Base-by-base conservation (phyloP, 2,329 filamentous ascomycete species). In the Colletotrichum sp. region DNA sequence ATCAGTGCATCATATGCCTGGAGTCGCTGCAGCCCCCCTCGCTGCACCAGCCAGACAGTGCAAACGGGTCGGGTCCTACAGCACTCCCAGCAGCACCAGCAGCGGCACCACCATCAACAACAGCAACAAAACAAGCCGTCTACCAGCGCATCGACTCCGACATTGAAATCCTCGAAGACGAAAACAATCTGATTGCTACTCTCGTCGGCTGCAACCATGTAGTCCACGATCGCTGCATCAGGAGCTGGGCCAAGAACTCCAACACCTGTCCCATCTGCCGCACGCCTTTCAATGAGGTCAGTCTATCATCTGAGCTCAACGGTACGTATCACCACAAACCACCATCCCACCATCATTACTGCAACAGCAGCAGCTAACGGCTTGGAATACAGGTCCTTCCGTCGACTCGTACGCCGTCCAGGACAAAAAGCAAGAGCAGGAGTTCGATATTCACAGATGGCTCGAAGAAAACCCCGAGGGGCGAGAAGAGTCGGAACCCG, bases 231-330 rank as follows among this genome's bases (percentile, higher is more conserved):
- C 93, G 94, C 68, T 99, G 97, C 85, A 90, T 99, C 80, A 94
- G 94, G 80, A 95, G 96, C 80, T 99, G 97, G 97, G 95, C 96
- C 62, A 95, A 98, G 86, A 94, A 98, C 84, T 96, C 97, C 78
- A 99, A 99, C 86, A 98, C 96, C 83, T 99, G 97, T 85, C 97
- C 97, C 62, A 98, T 99, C 84, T 99, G 97, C 86, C 95, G 97
- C 80, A 94, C 95, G 81, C 92, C 91, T 78, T 99, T 99, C 88
- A 96, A 99, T 85, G 88, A 94, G 80, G 96, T 99, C 79, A 93
- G 97, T 83, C 93, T 99, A 77, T 94, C 94, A 84, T 92, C 94
- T 82, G 92, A 90, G 79, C 87, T 76, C 59, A 76, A 76, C 34
- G 74, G 74, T 76, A 76, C 74, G 74, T 76, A 76, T 74, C 68